phyloP scores from a whole-genome alignment of 1,284 basidiomycete genomes.

The Athelia sp. region DNA sequence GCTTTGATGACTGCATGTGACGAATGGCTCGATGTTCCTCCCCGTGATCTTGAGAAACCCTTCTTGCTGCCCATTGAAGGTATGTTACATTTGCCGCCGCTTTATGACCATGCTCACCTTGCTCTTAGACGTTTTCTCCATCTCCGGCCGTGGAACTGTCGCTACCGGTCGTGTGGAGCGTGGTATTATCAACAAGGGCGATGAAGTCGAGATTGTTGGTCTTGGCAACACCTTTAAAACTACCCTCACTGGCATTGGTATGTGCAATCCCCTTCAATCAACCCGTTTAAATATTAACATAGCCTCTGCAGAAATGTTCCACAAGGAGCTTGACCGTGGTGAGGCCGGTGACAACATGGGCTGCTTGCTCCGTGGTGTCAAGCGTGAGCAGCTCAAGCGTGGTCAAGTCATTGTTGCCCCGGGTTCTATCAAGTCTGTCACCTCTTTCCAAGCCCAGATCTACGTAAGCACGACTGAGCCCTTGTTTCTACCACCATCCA shows the following conservation, averaged over 20 bases:
- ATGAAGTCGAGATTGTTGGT: constrained; percentile 93
- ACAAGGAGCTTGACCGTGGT: constrained; percentile 97
- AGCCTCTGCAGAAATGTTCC: constrained; percentile 86
- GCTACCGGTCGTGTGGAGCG: constrained; percentile 95
- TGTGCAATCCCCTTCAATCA: constrained; percentile 17
- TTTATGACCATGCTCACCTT: constrained; percentile 2
- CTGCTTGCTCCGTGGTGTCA: constrained; percentile 92
- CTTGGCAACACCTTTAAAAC: constrained; percentile 86
- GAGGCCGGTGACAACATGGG: constrained; percentile 99
- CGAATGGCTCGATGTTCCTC: constrained; percentile 92
- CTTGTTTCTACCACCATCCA: neutral
- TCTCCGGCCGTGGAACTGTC: constrained; percentile 97
- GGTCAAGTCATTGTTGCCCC: constrained; percentile 91
- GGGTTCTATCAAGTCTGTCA: constrained; percentile 91
- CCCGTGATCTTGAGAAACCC: constrained; percentile 95
- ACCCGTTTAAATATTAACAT: constrained; percentile 1
- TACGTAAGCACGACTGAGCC: constrained; percentile 53
- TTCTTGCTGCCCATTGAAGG: constrained; percentile 96
- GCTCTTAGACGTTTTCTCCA: constrained; percentile 86
- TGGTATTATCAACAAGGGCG: constrained; percentile 89
- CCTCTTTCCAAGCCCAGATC: constrained; percentile 91
- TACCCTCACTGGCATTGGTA: constrained; percentile 92
- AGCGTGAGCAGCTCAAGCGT: constrained; percentile 93
- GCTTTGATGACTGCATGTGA: constrained; percentile 90
- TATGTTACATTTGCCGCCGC: constrained; percentile 16